Percentiles rank a stretch among this genome's conserved stretches.
These are phyloP conservation scores for Hymenoscyphus scutula DNA, from an alignment of 2,329 filamentous ascomycete genomes.

Conservation along the genomic window DNA sequence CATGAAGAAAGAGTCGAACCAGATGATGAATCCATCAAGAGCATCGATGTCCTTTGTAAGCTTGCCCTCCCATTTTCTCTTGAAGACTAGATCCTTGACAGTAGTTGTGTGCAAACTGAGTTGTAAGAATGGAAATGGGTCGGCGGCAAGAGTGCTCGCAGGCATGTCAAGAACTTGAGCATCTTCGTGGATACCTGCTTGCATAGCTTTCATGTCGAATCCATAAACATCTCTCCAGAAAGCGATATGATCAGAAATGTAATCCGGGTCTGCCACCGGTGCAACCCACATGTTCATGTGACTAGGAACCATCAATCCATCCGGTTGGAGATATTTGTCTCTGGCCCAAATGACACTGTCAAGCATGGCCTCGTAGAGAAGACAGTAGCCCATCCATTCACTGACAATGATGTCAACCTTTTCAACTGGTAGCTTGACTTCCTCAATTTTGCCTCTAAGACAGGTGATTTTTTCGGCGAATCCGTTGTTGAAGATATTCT, in stretches of 20 bases:
- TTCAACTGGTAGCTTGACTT: conserved; percentile 72
- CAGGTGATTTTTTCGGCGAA: conserved; percentile 73
- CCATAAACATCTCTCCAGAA: conserved; percentile 95
- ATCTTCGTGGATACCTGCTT: conserved; percentile 76
- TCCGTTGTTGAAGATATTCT: conserved; percentile 80
- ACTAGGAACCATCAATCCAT: conserved; percentile 81
- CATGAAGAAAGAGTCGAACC: conserved; percentile 94
- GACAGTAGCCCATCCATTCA: conserved; percentile 96
- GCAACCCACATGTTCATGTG: conserved; percentile 81
- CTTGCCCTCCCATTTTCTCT: conserved; percentile 61
- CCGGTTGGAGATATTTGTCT: conserved; percentile 78
- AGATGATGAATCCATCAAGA: conserved; percentile 85
- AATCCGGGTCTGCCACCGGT: conserved; percentile 74
- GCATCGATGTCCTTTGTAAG: conserved; percentile 61
- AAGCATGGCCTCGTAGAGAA: conserved; percentile 94
- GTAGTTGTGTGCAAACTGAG: conserved; percentile 74
- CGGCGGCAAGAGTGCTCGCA: conserved; percentile 55
- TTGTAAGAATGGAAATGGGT: conserved; percentile 65
- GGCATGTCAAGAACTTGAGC: conserved; percentile 74
- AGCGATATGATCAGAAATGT: conserved; percentile 70
- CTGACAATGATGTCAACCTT: conserved; percentile 93
- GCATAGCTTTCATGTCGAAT: conserved; percentile 92
- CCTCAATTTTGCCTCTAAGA: conserved; percentile 82
- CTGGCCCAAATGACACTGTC: conserved; percentile 86
- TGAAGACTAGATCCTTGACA: conserved; percentile 73